Base-by-base conservation (phyloP, 129 eudicot species). In the Scalesia atractyloides region DNA sequence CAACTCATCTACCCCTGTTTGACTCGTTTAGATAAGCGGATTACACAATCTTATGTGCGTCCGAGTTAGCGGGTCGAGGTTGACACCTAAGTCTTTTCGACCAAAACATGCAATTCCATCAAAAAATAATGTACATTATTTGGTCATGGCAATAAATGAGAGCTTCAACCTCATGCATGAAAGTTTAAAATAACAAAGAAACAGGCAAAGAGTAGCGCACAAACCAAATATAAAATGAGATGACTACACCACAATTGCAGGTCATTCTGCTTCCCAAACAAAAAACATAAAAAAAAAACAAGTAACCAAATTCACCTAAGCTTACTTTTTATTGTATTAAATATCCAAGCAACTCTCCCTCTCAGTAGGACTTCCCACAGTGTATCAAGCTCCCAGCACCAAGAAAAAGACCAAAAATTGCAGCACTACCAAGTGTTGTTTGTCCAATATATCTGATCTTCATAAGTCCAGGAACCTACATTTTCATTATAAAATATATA, bases 301-400 rank as follows among this genome's bases (percentile, higher is more conserved):
- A 9, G 66, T 62, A 51, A 39, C 44, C 34, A 68, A 70, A 77
- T 63, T 63, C 48, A 0, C 65, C 72, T 70, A 77, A 52, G 5
- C 24, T 78, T 70, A 4, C 24, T 78, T 70, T 46, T 77, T 63
- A 70, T 76, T 78, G 49, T 51, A 62, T 69, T 5, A 3, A 70
- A 63, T 51, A 63, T 52, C 66, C 20, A 63, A 59, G 50, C 7
- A 49, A 48, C 36, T 41, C 61, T 22, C 68, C 30, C 61, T 48
- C 70, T 73, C 67, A 82, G 36, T 73, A 78, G 13, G 83, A 85
- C 77, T 80, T 85, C 54, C 90, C 90, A 76, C 84, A 85, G 18
- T 85, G 90, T 61, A 85, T 85, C 76, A 85, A 79, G 83, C 90
- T 85, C 68, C 87, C 90, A 54, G 84, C 84, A 47, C 90, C 90